Evolutionary conservation across 305 asterid genomes (phyloP).

Genomic region (Andrographis paniculata): DNA sequence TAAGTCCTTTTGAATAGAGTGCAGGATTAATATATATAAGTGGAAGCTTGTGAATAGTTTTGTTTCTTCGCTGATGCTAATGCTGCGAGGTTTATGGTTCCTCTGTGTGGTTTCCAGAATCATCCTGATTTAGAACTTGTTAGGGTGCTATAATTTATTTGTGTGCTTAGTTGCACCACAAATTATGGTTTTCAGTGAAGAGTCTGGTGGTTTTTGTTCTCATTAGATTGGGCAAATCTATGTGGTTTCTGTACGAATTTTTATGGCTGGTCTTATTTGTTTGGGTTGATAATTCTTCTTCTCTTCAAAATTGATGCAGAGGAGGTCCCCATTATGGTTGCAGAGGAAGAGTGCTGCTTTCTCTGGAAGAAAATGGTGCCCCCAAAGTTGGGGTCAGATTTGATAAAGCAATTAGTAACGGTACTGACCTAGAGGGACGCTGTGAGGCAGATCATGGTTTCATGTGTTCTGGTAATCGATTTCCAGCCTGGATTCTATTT

Average conservation of each 20-base stretch:
- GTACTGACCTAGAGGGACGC: conserved; percentile 83
- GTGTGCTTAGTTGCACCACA: no score
- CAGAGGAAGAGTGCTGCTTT: conserved; percentile 69
- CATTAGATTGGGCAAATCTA: no score
- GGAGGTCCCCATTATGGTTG: conserved; percentile 76
- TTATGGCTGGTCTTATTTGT: conserved; percentile 4
- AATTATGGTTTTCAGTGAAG: no score
- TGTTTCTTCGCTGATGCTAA: no score
- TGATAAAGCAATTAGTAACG: conserved; percentile 65
- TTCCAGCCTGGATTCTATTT: conserved; percentile 5
- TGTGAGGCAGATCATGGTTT: conserved; percentile 85
- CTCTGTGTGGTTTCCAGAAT: no score
- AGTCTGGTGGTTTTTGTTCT: no score
- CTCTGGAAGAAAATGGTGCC: conserved; percentile 63
- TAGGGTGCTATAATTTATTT: no score
- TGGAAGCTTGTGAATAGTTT: no score
- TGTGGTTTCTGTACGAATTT: not conserved
- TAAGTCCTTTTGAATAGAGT: no score
- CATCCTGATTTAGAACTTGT: no score
- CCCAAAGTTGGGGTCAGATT: conserved; percentile 89
- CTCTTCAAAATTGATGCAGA: conserved; percentile 37
- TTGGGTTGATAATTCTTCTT: conserved; percentile 7
- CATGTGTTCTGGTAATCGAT: conserved; percentile 64
- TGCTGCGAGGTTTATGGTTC: no score
- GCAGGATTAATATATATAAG: no score